Percentiles rank a stretch among this genome's conserved stretches.
These are phyloP conservation scores for Anastatica hierochuntica DNA, from an alignment of 345 rosid genomes.

Conservation along the genomic window DNA sequence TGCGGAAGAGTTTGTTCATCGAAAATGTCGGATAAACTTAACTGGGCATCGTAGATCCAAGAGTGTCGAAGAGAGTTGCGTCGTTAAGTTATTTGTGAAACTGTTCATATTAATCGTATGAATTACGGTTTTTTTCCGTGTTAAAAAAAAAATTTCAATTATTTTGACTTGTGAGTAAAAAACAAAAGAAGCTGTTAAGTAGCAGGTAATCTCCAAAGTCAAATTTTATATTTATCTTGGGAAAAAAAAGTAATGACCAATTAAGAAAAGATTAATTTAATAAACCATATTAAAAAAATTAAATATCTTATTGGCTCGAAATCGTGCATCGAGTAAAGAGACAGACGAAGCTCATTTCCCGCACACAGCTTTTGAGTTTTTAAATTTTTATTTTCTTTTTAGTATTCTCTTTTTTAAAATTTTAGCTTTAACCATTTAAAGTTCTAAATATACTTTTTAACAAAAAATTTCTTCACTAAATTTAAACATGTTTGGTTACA, in stretches of 20 bases:
- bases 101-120: too few species aligned
- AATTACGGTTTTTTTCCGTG: too few species aligned
- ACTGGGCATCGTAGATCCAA: too few species aligned
- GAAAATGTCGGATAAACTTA: too few species aligned
- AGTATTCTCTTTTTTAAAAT: neutral
- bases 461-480: too few species aligned
- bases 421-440: neutral
- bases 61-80: too few species aligned
- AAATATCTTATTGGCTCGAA: conserved; percentile 21
- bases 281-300: neutral
- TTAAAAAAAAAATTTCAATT: too few species aligned
- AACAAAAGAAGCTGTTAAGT: neutral
- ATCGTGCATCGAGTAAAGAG: conserved; percentile 25
- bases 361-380: conserved; percentile 18
- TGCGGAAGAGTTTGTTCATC: too few species aligned
- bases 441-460: too few species aligned
- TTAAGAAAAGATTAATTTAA: conserved; percentile 3
- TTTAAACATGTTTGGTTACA: too few species aligned
- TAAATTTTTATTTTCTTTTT: neutral
- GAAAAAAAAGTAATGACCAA: neutral
- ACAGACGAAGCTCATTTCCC: conserved; percentile 26
- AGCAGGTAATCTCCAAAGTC: conserved; percentile 21
- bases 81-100: too few species aligned
- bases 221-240: neutral
- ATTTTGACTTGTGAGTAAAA: neutral